phyloP scores from a whole-genome alignment of 2,329 filamentous ascomycete species.

The Alternaria novae-zelandiae region DNA sequence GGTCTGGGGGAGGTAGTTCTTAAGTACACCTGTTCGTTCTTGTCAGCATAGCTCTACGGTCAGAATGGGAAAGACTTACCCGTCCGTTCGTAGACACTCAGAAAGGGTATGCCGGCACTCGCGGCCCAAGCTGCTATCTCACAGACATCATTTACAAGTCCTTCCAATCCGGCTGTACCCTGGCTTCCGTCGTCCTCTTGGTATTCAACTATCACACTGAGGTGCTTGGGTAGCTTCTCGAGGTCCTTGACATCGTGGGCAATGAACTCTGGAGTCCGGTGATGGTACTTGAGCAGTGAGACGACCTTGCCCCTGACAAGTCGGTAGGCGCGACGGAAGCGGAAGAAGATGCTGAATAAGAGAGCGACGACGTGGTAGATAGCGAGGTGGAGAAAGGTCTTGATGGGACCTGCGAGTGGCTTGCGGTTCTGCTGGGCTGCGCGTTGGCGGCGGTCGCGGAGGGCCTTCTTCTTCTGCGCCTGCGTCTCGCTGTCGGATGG shows the following conservation, averaged over 20 bases:
- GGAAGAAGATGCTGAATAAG: constrained; percentile 87
- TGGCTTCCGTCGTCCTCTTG: constrained; percentile 67
- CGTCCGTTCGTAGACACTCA: constrained; percentile 91
- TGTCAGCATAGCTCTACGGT: constrained; percentile 2
- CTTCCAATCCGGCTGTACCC: constrained; percentile 77
- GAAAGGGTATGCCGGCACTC: constrained; percentile 81
- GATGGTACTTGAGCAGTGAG: constrained; percentile 90
- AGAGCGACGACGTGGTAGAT: constrained; percentile 76
- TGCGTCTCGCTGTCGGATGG: constrained; percentile 35
- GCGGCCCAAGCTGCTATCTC: constrained; percentile 94
- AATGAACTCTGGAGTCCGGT: constrained; percentile 92
- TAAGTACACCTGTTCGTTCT: constrained; percentile 72
- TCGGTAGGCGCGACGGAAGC: constrained; percentile 79
- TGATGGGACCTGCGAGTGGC: constrained; percentile 62
- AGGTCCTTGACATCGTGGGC: constrained; percentile 81
- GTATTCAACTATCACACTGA: constrained; percentile 83
- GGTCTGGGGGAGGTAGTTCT: constrained; percentile 84
- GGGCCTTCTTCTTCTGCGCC: constrained; percentile 15
- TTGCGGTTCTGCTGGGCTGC: constrained; percentile 19
- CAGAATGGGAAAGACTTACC: constrained; percentile 61
- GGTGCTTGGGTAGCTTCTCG: constrained; percentile 77
- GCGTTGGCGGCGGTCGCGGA: constrained; percentile 21
- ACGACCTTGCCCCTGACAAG: constrained; percentile 77
- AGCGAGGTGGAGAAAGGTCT: constrained; percentile 68
- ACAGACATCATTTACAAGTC: constrained; percentile 85